Base-by-base conservation (phyloP, 306 rosid genomes). In the Argentina anserina region DNA sequence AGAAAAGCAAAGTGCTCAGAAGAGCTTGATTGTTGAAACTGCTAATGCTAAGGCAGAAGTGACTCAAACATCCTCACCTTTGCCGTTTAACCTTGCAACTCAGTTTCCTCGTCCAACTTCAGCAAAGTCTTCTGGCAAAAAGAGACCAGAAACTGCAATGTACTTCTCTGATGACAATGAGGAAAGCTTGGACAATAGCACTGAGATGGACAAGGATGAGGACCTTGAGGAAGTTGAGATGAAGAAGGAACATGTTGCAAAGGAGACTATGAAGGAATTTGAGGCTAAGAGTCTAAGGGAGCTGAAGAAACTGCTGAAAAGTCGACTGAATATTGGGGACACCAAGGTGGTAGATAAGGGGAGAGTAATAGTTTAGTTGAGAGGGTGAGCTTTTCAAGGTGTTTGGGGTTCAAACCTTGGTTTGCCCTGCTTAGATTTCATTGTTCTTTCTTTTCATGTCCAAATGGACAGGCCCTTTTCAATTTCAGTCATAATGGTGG, bases 221-320 rank as follows among this genome's bases (percentile, higher is more conserved):
- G 72, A 49, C 41, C 52, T 36, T 21, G 60, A 29, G 49, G 59
- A 25, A 8, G 74, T 47, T 49, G 87, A 76, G 80, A 84, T 81
- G 43, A 62, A 71, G 49, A 62, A 75, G 40, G 34, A 40, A 61
- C 53, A 42, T 6, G 76, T 17, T 4, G 64, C 45, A 25, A 69
- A 70, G 63, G 55, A 43, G 26, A 21, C 3, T 20, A 49, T 31
- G 64, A 29, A 61, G 14, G 10, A 3, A 21, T 53, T 72, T 1
- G 11, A 45, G 0, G 60, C 28, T 0, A 45, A 12, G 64, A 93
- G 96, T 72, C 20, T 89, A 3, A 66, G 93, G 81, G 71, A 67
- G 84, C 90, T 93, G 5, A 80, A 1, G 74, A 90, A 82, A 76
- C 59, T 66, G 87, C 47, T 87, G 36, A 89, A 55, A 64, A n/a